Conservation (phyloP, 129 eudicot genomes). For the Deinandra increscens region DNA sequence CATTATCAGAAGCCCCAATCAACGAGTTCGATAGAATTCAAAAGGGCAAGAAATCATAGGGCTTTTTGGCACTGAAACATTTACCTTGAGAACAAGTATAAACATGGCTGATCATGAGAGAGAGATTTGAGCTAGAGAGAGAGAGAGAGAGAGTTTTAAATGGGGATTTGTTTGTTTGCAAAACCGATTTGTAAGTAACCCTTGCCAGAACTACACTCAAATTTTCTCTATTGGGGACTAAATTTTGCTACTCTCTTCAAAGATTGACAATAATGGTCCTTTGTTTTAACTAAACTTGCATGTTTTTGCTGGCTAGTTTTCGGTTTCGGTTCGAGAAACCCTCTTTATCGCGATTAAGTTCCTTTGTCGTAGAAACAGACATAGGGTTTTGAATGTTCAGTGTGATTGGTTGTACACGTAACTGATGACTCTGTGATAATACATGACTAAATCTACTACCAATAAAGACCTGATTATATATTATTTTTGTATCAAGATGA, state of each 20-base stretch:
- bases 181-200: slow-evolving; percentile 39
- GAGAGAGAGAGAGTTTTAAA: slow-evolving; percentile 26
- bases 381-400: not conserved
- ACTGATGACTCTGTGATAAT: not conserved
- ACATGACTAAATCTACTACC: not conserved
- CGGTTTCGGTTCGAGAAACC: not conserved
- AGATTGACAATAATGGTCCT: slow-evolving; percentile 26
- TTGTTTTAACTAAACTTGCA: not conserved
- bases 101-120: slow-evolving; percentile 38
- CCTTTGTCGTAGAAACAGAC: not conserved
- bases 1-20: slow-evolving; percentile 42
- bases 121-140: slow-evolving; percentile 27
- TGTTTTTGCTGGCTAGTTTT: not conserved
- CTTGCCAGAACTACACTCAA: slow-evolving; percentile 19
- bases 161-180: slow-evolving; percentile 38
- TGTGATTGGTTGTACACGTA: not conserved
- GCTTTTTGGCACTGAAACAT: slow-evolving; percentile 17
- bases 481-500: not conserved
- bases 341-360: not conserved
- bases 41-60: slow-evolving; percentile 22
- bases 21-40: slow-evolving; percentile 14
- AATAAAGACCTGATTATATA: not conserved
- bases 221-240: slow-evolving; percentile 19
- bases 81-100: slow-evolving; percentile 35
- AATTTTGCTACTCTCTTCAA: slow-evolving; percentile 17